phyloP scores from a whole-genome alignment of 192 early-diverging fungal species.

The Lobulomyces angularis region DNA sequence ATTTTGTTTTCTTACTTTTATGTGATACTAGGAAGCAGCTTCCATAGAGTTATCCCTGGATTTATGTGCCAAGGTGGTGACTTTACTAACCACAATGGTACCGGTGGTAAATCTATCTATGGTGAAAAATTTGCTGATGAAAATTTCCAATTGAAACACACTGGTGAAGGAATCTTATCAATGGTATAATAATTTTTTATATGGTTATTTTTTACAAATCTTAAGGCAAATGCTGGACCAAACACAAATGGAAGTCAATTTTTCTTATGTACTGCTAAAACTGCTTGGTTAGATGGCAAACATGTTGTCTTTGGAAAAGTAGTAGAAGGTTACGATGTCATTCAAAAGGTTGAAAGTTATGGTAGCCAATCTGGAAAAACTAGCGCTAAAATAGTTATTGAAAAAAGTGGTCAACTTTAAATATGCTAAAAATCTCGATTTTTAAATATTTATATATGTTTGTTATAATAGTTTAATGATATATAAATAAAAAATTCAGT shows the following conservation, averaged over 20 bases:
- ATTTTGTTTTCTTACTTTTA: neutral
- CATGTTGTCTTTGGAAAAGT: slow-evolving; percentile 41
- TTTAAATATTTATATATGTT: no score
- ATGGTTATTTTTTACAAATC: neutral
- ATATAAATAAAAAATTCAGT: no score
- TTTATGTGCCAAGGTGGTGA: slow-evolving; percentile 64
- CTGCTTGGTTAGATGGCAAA: slow-evolving; percentile 39
- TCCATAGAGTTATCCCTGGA: slow-evolving; percentile 72
- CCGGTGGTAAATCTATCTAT: slow-evolving; percentile 70
- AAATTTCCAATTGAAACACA: slow-evolving; percentile 77
- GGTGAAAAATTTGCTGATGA: slow-evolving; percentile 85
- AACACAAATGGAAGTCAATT: slow-evolving; percentile 79
- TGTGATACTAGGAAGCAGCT: slow-evolving; percentile 24
- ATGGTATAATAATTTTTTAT: slow-evolving; percentile 16
- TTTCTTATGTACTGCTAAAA: slow-evolving; percentile 82
- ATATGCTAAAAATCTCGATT: slow-evolving; percentile 28
- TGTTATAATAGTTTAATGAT: no score
- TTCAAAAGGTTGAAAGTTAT: slow-evolving; percentile 59
- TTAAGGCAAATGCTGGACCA: slow-evolving; percentile 37
- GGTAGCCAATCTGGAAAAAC: slow-evolving; percentile 53
- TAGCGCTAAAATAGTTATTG: slow-evolving; percentile 49
- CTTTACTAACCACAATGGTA: slow-evolving; percentile 75
- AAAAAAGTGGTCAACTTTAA: slow-evolving; percentile 55
- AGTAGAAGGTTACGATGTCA: slow-evolving; percentile 44
- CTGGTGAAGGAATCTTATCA: slow-evolving; percentile 42